Conservation (phyloP, 2,329 filamentous ascomycete genomes). For the Didymosphaeria variabile region DNA sequence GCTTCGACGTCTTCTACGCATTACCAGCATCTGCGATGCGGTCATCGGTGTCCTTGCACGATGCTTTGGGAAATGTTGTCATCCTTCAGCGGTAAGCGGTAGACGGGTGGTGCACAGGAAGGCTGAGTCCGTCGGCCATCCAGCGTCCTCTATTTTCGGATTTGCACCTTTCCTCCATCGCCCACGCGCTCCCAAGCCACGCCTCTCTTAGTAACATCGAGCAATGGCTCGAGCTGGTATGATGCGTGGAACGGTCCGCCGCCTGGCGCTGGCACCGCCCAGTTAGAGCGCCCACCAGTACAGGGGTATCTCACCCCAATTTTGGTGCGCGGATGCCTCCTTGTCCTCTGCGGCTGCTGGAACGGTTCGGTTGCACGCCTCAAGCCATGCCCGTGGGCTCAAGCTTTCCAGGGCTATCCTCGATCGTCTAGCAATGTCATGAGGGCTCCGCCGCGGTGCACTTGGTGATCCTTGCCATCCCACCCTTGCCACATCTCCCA, state of each 20-base stretch:
- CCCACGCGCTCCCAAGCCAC: conserved; percentile 38
- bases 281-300: conserved; percentile 23
- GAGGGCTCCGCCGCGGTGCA: conserved; percentile 32
- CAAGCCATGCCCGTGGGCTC: conserved; percentile 47
- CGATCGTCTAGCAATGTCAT: conserved; percentile 27
- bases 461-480: conserved; percentile 32
- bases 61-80: conserved; percentile 22
- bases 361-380: conserved; percentile 48
- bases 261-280: conserved; percentile 39
- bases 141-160: conserved; percentile 42
- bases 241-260: conserved; percentile 50
- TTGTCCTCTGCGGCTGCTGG: conserved; percentile 41
- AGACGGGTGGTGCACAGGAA: conserved; percentile 33
- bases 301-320: conserved; percentile 35
- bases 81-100: conserved; percentile 40
- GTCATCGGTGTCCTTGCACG: conserved; percentile 13
- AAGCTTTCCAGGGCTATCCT: conserved; percentile 38
- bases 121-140: conserved; percentile 39
- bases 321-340: conserved; percentile 41
- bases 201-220: conserved; percentile 41
- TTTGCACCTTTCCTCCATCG: conserved; percentile 19
- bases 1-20: conserved; percentile 2
- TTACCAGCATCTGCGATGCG: conserved; percentile 13
- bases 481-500: conserved; percentile 33
- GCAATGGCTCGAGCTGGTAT: conserved; percentile 30